Percentiles rank a stretch among this genome's conserved stretches.
phyloP scores from a whole-genome alignment of 208 protist species.

The Histomonas meleagridis region DNA sequence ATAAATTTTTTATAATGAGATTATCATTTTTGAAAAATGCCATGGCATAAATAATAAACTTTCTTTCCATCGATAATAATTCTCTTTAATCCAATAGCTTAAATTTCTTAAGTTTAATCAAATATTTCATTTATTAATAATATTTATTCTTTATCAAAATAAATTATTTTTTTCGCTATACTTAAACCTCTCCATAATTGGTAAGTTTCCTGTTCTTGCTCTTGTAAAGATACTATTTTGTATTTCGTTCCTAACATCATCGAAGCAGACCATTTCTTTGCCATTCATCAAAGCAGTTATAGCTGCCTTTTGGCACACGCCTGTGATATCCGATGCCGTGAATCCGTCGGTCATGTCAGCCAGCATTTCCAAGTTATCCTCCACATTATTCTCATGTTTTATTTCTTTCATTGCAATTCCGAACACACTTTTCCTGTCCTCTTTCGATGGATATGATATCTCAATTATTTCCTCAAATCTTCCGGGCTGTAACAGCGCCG shows the following conservation, averaged over 20 bases:
- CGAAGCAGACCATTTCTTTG: neutral
- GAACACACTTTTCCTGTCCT: neutral
- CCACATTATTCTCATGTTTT: neutral
- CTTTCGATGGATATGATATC: neutral
- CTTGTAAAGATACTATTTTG: neutral
- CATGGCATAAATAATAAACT: too few relatives aligned
- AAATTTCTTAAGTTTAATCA: too few relatives aligned
- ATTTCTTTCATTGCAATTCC: neutral
- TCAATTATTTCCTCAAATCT: constrained; percentile 24
- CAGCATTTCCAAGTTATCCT: neutral
- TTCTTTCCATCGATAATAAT: too few relatives aligned
- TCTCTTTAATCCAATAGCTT: too few relatives aligned
- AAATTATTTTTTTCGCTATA: too few relatives aligned
- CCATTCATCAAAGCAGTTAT: neutral
- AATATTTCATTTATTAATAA: too few relatives aligned
- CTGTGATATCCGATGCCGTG: neutral
- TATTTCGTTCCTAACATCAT: constrained; percentile 19
- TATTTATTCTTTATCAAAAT: too few relatives aligned
- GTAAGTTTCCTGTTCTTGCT: neutral
- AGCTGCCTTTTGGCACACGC: neutral
- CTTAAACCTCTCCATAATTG: too few relatives aligned
- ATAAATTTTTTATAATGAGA: too few relatives aligned
- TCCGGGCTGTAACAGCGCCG: neutral
- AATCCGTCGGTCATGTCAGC: neutral
- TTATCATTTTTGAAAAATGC: too few relatives aligned